Percentiles rank a stretch among this genome's conserved stretches.
Conservation (phyloP, 2,329 filamentous ascomycete genomes). For the Macroventuria anomochaeta region DNA sequence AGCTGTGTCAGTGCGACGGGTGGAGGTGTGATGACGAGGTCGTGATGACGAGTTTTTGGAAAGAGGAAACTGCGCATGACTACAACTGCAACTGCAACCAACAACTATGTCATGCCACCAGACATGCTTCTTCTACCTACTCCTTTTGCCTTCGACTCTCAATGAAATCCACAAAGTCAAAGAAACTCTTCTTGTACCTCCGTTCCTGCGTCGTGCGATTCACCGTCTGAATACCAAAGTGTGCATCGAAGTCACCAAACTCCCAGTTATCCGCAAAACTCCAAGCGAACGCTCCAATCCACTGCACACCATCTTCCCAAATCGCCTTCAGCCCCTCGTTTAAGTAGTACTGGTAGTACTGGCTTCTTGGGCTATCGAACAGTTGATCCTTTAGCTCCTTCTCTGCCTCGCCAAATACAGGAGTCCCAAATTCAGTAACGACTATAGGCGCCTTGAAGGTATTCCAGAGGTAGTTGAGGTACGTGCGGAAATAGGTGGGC, state of each 20-base stretch:
- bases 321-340: conserved; percentile 63
- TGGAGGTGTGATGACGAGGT: not conserved
- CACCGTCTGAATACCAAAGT: conserved; percentile 65
- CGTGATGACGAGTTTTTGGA: too few relatives aligned
- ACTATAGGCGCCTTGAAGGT: conserved; percentile 60
- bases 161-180: conserved; percentile 63
- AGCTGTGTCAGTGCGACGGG: not conserved
- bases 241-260: conserved; percentile 58
- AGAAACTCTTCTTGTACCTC: conserved; percentile 65
- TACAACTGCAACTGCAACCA: not conserved
- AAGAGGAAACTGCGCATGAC: too few relatives aligned
- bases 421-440: conserved; percentile 65
- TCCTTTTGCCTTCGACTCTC: conserved; percentile 24
- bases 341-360: conserved; percentile 63
- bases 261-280: conserved; percentile 62
- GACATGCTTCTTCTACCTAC: not conserved
- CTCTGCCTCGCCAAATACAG: conserved; percentile 58
- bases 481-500: conserved; percentile 63
- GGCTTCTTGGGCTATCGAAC: conserved; percentile 60
- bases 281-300: conserved; percentile 63
- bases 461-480: conserved; percentile 65
- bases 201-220: conserved; percentile 61
- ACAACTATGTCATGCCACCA: too few relatives aligned
- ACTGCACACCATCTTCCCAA: conserved; percentile 62
- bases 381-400: conserved; percentile 57